These are phyloP conservation scores for Cerrena zonata DNA, from an alignment of 1,284 basidiomycete genomes.

Conservation along the genomic window DNA sequence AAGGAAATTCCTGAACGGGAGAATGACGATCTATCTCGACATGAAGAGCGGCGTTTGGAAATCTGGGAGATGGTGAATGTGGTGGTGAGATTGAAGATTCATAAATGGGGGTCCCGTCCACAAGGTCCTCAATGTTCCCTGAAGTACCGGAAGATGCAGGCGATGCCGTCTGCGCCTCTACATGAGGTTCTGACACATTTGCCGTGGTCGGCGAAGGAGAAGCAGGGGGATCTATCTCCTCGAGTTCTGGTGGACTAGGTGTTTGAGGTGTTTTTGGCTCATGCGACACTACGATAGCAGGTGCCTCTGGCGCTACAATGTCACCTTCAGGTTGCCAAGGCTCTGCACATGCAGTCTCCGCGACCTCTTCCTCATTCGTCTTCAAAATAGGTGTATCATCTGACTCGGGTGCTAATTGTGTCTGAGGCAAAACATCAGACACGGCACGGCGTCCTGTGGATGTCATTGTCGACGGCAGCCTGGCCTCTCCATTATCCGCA, in stretches of 20 bases:
- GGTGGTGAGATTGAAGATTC: too few relatives aligned
- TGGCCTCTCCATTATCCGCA: not conserved
- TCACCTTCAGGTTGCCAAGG: not conserved
- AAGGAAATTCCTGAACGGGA: not conserved
- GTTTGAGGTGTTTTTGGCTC: not conserved
- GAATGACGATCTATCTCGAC: not conserved
- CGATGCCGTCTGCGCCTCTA: too few relatives aligned
- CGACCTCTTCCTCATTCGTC: not conserved
- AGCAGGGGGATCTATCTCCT: not conserved
- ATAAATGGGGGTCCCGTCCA: too few relatives aligned
- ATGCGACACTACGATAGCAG: slow-evolving; percentile 1
- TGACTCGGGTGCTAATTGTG: not conserved
- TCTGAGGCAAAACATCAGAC: slow-evolving; percentile 15
- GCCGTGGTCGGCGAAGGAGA: not conserved
- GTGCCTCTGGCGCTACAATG: not conserved
- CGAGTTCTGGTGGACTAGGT: not conserved
- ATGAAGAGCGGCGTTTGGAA: not conserved
- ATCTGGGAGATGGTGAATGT: too few relatives aligned
- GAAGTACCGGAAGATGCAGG: too few relatives aligned
- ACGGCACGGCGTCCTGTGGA: slow-evolving; percentile 13
- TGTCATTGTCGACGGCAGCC: slow-evolving; percentile 4
- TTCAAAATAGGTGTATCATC: not conserved
- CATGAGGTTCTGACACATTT: too few relatives aligned
- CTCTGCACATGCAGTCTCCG: not conserved
- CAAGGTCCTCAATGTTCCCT: too few relatives aligned